Evolutionary conservation across 495 filamentous ascomycete species (phyloP).

Genomic region (Xylona heveae): DNA sequence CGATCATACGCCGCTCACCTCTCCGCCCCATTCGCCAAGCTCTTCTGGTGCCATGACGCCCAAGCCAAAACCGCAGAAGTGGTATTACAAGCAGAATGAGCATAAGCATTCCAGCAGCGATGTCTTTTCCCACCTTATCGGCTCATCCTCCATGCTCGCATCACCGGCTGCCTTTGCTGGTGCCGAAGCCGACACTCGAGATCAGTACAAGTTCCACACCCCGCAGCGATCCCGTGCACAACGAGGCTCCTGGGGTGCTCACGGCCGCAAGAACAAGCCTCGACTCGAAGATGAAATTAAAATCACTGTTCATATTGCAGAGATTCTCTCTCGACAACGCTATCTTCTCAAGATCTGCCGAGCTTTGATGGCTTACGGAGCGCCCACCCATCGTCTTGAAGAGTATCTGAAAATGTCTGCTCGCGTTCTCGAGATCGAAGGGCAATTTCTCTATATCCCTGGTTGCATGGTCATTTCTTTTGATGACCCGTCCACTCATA

Average conservation of each 20-base stretch:
- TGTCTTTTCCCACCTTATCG: constrained; percentile 31
- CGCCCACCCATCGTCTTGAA: constrained; percentile 27
- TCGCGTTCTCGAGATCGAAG: constrained; percentile 71
- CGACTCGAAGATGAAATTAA: constrained; percentile 42
- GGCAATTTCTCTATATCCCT: constrained; percentile 80
- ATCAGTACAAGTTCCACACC: no score
- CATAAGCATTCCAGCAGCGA: constrained; percentile 26
- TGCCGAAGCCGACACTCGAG: no score
- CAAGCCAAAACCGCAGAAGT: constrained; percentile 35
- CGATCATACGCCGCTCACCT: constrained; percentile 4
- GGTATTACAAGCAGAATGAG: constrained; percentile 39
- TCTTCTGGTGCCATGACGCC: constrained; percentile 34
- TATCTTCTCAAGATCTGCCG: constrained; percentile 74
- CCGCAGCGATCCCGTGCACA: no score
- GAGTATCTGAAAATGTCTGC: constrained; percentile 86
- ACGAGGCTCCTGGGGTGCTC: no score
- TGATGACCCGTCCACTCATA: constrained; percentile 74
- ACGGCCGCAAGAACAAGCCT: constrained; percentile 12
- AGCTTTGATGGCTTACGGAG: constrained; percentile 46
- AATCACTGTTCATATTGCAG: constrained; percentile 80
- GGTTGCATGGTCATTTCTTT: constrained; percentile 94
- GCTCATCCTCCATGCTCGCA: constrained; percentile 30
- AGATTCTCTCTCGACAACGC: constrained; percentile 56
- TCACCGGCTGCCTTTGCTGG: constrained; percentile 15
- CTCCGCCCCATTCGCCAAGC: constrained; percentile 18